Evolutionary conservation across 371 early-diverging fungal species (phyloP), one percentile per base, ranked within the genome.

Genomic region (Mucor plumbeus): DNA sequence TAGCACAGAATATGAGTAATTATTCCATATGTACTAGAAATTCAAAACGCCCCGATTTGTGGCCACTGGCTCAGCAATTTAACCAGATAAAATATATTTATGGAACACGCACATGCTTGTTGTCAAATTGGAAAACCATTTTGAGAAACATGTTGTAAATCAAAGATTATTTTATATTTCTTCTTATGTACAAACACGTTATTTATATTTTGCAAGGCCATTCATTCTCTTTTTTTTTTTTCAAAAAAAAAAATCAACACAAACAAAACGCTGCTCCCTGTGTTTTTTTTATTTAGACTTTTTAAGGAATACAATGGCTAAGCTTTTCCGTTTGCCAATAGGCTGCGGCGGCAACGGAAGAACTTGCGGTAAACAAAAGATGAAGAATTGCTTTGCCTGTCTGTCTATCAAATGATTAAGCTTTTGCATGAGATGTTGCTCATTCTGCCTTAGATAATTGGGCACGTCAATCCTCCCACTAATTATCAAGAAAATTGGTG

Each of bases 61-160:
- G 59, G 59, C 73, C 58, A 69, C 77, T 97, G 96, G 56, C 91
- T 87, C 54, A 92, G 69, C 15, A 97, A 76, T 36, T 96, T 96
- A 76, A 88, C 92, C 34, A 95, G 86, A 88, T 26, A 19, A 26
- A 48, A 13, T 21, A 50, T 26, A 50, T 21, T 11, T 50, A 21
- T 21, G 26, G 19, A 50, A 50, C 26, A 26, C 21, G 13, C 50
- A 19, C 26, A 50, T 50, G 50, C n/a, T 9, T 21, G 48, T 48
- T 48, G 48, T 48, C 48, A 48, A 48, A 9, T 48, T n/a, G 1
- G 47, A 47, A 6, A 48, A 5, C 4, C 19, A 21, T 1, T 26
- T 38, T 38, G 11, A 38, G 38, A 38, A 38, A 38, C 38, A 38
- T 36, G 9, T 38, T 26, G 26, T 26, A 26, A 26, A 26, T 26